A percentile compares a stretch with the other conserved stretches of the same genome.
These are phyloP conservation scores for Trichoderma sp. DNA, from an alignment of 2,329 filamentous ascomycete species.

Conservation along the genomic window DNA sequence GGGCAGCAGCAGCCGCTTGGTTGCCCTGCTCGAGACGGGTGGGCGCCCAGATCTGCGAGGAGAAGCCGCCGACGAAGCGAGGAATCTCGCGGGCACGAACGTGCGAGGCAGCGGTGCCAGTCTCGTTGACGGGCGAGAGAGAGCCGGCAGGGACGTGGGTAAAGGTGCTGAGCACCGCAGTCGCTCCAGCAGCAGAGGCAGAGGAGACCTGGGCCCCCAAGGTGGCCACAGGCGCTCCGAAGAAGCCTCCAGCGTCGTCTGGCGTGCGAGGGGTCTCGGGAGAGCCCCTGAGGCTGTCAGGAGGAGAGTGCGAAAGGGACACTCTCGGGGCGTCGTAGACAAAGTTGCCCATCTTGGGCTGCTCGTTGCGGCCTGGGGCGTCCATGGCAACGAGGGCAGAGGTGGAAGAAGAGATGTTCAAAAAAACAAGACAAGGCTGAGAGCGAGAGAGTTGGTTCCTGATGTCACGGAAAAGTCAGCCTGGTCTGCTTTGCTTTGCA, in stretches of 20 bases:
- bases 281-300: conserved; percentile 1
- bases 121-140: neutral
- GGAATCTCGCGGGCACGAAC: neutral
- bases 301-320: neutral
- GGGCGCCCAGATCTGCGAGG: conserved; percentile 4
- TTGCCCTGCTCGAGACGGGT: neutral
- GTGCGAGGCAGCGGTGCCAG: neutral
- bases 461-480: neutral
- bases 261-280: conserved; percentile 1
- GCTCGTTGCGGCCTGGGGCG: neutral
- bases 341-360: neutral
- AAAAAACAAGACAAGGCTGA: neutral
- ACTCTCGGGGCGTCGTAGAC: neutral
- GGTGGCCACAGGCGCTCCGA: neutral
- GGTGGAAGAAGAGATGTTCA: neutral
- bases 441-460: neutral
- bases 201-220: neutral
- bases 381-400: neutral
- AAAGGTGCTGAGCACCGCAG: neutral
- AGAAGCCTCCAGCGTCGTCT: neutral
- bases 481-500: neutral
- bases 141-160: neutral
- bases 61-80: neutral
- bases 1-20: neutral
- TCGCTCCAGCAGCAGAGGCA: neutral